Conservation (phyloP, 78 protist species). For the Monocercomonoides exilis region DNA sequence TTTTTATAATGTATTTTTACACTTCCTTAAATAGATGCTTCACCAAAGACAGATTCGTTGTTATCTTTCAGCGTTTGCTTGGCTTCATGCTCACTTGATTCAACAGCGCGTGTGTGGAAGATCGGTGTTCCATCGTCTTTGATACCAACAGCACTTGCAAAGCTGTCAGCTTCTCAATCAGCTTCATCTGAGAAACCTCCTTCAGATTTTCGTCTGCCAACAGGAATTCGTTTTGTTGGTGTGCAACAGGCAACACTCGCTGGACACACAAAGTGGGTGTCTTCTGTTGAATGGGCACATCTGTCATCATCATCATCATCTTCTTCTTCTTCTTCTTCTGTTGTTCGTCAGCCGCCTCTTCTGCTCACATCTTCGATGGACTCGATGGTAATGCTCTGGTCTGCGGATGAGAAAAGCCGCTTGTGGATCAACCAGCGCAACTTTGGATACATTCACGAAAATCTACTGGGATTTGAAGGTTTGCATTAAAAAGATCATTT, state of each 20-base stretch:
- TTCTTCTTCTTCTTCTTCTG: background rate
- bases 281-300: background rate
- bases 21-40: too few relatives aligned
- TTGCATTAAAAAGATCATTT: too few relatives aligned
- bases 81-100: background rate
- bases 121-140: background rate
- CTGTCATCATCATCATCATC: background rate
- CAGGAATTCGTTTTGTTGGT: too few relatives aligned
- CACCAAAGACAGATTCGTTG: too few relatives aligned
- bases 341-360: background rate
- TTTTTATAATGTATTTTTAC: too few relatives aligned
- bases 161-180: background rate
- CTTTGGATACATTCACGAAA: background rate
- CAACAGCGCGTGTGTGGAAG: background rate
- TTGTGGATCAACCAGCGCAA: background rate
- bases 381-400: background rate
- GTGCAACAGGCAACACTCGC: background rate
- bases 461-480: background rate
- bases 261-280: background rate
- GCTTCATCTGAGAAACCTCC: too few relatives aligned
- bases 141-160: background rate
- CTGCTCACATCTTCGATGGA: background rate
- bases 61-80: too few relatives aligned
- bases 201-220: too few relatives aligned
- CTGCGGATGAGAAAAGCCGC: background rate